Conservation (phyloP, 371 early-diverging fungal genomes). For the Nematocida sp. region DNA sequence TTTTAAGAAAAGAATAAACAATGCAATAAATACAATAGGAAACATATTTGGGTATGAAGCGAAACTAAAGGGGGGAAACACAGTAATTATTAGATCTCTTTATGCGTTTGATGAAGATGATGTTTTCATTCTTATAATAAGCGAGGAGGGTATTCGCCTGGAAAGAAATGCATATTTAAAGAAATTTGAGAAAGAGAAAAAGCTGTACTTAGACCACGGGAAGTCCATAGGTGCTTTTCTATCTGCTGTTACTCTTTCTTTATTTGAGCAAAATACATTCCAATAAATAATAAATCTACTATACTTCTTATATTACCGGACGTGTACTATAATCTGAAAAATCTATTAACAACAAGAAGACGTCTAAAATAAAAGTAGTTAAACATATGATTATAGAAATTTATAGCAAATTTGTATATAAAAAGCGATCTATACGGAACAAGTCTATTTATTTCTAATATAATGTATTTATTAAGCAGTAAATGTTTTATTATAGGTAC, state of each 20-base stretch:
- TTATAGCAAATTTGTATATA: no score
- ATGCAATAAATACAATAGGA: neutral
- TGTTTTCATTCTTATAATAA: conserved; percentile 57
- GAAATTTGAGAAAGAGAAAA: conserved; percentile 58
- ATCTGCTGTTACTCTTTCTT: conserved; percentile 66
- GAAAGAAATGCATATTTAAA: conserved; percentile 62
- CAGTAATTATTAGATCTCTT: conserved; percentile 54
- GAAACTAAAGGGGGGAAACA: conserved; percentile 19
- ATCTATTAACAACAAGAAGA: no score
- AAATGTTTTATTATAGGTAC: no score
- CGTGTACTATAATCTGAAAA: no score
- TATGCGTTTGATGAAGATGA: conserved; percentile 70
- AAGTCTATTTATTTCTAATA: no score
- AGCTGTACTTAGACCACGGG: conserved; percentile 62
- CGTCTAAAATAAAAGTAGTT: no score
- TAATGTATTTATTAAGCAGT: no score
- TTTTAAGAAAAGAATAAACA: conserved; percentile 2
- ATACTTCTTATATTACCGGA: neutral
- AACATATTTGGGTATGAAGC: conserved; percentile 33
- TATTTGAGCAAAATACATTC: conserved; percentile 70
- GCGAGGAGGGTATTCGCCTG: conserved; percentile 51
- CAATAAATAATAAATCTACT: conserved; percentile 28
- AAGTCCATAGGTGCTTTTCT: conserved; percentile 67
- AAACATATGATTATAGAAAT: no score
- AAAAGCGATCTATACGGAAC: no score